Evolutionary conservation across 2,329 filamentous ascomycete species (phyloP).

Genomic region (Colletotrichum orbiculare): DNA sequence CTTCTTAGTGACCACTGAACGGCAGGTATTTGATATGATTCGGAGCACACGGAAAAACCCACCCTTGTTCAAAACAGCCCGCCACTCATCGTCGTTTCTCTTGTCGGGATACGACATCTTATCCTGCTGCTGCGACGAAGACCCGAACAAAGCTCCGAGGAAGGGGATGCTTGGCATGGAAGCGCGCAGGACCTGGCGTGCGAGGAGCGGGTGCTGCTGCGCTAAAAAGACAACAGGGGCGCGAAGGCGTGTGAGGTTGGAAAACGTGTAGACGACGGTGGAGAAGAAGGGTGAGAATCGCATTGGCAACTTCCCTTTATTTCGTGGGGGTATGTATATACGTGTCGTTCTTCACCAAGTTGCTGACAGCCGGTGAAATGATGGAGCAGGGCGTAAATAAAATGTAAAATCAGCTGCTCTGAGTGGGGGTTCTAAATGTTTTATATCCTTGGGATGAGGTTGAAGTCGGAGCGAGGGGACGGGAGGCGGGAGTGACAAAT

Average conservation of each 20-base stretch:
- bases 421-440: too few species aligned
- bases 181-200: constrained; percentile 46
- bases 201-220: constrained; percentile 40
- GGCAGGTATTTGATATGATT: too few species aligned
- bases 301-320: constrained; percentile 48
- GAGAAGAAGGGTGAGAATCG: constrained; percentile 61
- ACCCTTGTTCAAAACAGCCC: constrained; percentile 77
- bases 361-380: too few species aligned
- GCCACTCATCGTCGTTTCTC: constrained; percentile 88
- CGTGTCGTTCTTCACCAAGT: neutral
- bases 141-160: constrained; percentile 78
- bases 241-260: constrained; percentile 54
- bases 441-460: too few species aligned
- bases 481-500: constrained; percentile 31
- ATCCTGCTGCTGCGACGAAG: constrained; percentile 64
- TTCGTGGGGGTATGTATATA: neutral
- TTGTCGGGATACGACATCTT: constrained; percentile 83
- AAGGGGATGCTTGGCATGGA: constrained; percentile 86
- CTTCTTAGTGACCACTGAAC: too few species aligned
- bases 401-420: too few species aligned
- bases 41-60: constrained; percentile 21
- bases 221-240: constrained; percentile 40
- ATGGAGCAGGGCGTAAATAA: too few species aligned
- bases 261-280: constrained; percentile 60
- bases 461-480: constrained; percentile 12